Evolutionary conservation across 73 alveolate genomes (phyloP).

Genomic region (Symbiodinium natans): DNA sequence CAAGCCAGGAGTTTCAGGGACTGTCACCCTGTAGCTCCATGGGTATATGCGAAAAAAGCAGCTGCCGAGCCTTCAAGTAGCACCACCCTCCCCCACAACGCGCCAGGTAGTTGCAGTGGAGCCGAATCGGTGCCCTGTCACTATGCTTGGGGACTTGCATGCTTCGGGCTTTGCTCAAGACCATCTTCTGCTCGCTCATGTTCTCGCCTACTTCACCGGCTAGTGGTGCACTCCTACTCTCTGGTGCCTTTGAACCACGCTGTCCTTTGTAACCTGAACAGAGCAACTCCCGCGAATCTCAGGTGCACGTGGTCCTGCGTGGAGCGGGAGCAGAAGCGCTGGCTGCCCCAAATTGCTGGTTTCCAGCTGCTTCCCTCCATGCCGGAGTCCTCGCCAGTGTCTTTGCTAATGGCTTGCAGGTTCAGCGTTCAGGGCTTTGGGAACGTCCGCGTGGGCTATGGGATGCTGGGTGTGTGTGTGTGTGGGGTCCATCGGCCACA

Average conservation of each 20-base stretch:
- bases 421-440: too few species aligned
- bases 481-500: too few species aligned
- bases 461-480: too few species aligned
- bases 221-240: background rate
- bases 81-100: background rate
- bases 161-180: background rate
- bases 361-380: background rate
- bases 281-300: background rate
- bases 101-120: slow-evolving; percentile 80
- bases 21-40: too few species aligned
- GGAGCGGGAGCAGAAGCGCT: slow-evolving; percentile 37
- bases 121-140: slow-evolving; percentile 27
- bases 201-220: too few species aligned
- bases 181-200: background rate
- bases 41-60: too few species aligned
- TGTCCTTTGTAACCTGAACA: too few species aligned
- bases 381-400: background rate
- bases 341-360: background rate
- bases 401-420: too few species aligned
- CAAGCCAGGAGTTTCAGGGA: too few species aligned
- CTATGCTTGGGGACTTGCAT: background rate
- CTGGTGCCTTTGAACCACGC: background rate
- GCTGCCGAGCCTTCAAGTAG: too few species aligned
- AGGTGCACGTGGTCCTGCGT: slow-evolving; percentile 49
- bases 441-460: too few species aligned